Base-by-base conservation (phyloP, 1,139 yeast genomes). In the Lodderomyces beijingensis region DNA sequence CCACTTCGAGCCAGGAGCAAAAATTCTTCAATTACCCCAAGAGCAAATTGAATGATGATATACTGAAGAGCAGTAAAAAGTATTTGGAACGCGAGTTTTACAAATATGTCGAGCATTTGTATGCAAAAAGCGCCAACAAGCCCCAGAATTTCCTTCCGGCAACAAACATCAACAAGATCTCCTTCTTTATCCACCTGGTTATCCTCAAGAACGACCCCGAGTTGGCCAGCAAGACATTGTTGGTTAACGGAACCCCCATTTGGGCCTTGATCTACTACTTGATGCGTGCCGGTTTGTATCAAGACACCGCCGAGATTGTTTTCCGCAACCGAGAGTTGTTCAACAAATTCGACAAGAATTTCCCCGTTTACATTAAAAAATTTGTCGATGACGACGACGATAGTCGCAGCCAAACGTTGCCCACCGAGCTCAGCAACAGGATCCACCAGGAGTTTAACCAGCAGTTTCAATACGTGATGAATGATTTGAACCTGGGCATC, bases 261-360 rank as follows among this genome's bases (percentile, higher is more conserved):
- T 91, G 98, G 98, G 95, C 96, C 0, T 62, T 88, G 33, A 62
- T 91, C 4, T 93, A 83, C 52, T 89, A 85, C 55, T 66, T 91
- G 45, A 57, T 91, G 36, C 78, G 98, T 49, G 79, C 91, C 5
- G 98, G 98, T 2, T 74, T 83, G 44, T 63, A 76, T 41, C 62
- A 74, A 26, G 98, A 89, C 43, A 96, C 95, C 0, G 62, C 83
- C 27, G 62, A 60, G 18, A 52, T 66, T 32, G 60, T 65, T 3
- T 38, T 41, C 11, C 40, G 51, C 11, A 62, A 67, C 43, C 49
- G 54, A 26, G 79, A 77, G 31, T 46, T 70, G 12, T 86, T 91
- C 57, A 82, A 80, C 48, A 87, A 86, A 49, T 74, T 88, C 34
- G 97, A 91, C 49, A 79, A 83, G 36, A 77, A 88, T 19, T 91